These are phyloP conservation scores for Forsythia suspensa DNA, from an alignment of 257 asterid genomes.

Conservation along the genomic window DNA sequence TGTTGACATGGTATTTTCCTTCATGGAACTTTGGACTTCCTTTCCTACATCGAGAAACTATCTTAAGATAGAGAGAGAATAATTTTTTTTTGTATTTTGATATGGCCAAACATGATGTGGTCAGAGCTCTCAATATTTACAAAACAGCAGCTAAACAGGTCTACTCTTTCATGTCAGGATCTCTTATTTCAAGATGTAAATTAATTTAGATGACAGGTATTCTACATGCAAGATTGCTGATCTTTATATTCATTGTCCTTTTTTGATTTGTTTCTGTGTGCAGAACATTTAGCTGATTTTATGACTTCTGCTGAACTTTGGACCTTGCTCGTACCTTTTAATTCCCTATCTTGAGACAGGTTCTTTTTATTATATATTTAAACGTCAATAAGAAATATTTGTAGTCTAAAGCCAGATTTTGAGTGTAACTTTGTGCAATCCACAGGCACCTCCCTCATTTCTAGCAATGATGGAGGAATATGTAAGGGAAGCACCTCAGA, in stretches of 20 bases:
- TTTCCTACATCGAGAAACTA: background rate
- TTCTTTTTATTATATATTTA: constrained; percentile 9
- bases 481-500: constrained; percentile 79
- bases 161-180: background rate
- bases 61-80: background rate
- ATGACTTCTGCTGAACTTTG: constrained; percentile 71
- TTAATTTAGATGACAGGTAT: background rate
- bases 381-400: background rate
- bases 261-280: constrained; percentile 41
- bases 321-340: constrained; percentile 81
- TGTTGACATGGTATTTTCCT: constrained; percentile 67
- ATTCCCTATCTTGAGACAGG: constrained; percentile 81
- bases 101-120: constrained; percentile 77
- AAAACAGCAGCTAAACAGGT: constrained; percentile 87
- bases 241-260: background rate
- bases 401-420: background rate
- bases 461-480: constrained; percentile 93
- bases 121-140: constrained; percentile 73
- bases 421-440: constrained; percentile 13
- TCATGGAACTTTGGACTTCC: background rate
- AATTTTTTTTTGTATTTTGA: constrained; percentile 65
- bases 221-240: background rate
- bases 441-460: constrained; percentile 90
- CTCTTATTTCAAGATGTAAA: background rate
- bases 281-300: constrained; percentile 71